Evolutionary conservation across 2,329 filamentous ascomycete genomes (phyloP).

Genomic region (Cordyceps fumosorosea): DNA sequence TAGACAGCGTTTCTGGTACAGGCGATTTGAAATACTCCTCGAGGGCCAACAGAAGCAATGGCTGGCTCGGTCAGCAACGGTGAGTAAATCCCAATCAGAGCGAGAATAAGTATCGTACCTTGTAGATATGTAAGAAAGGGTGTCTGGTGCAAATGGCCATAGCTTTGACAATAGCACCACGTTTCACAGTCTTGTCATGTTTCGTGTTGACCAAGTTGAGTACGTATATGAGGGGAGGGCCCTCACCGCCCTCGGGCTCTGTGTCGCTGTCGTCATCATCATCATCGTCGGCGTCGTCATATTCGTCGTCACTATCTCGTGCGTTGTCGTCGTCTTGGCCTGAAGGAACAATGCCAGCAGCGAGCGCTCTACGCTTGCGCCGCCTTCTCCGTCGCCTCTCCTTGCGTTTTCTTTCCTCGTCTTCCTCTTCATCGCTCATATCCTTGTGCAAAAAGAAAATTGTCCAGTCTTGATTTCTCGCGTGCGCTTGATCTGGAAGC

Average conservation of each 20-base stretch:
- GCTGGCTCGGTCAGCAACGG: constrained; percentile 41
- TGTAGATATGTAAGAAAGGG: constrained; percentile 97
- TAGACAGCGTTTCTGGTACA: constrained; percentile 76
- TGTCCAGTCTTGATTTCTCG: constrained; percentile 95
- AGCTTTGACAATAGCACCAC: constrained; percentile 91
- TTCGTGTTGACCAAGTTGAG: constrained; percentile 97
- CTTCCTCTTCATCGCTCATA: constrained; percentile 74
- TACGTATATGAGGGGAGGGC: constrained; percentile 91
- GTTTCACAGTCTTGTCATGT: constrained; percentile 85
- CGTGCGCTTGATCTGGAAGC: constrained; percentile 94
- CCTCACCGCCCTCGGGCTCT: constrained; percentile 67
- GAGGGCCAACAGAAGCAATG: constrained; percentile 78
- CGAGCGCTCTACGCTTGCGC: constrained; percentile 44
- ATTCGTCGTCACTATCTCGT: constrained; percentile 39
- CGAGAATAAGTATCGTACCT: constrained; percentile 46
- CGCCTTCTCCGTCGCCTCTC: constrained; percentile 45
- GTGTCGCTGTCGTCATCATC: constrained; percentile 49
- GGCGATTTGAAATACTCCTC: constrained; percentile 97
- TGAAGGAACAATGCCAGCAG: constrained; percentile 41
- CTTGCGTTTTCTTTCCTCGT: constrained; percentile 57
- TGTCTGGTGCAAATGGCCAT: constrained; percentile 99
- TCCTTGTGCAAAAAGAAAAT: constrained; percentile 99
- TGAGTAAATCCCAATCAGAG: constrained; percentile 12
- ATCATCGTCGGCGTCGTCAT: constrained; percentile 42
- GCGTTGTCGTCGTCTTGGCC: constrained; percentile 34